These are phyloP conservation scores for Nasturtium officinale DNA, from an alignment of 345 rosid genomes.

Conservation along the genomic window DNA sequence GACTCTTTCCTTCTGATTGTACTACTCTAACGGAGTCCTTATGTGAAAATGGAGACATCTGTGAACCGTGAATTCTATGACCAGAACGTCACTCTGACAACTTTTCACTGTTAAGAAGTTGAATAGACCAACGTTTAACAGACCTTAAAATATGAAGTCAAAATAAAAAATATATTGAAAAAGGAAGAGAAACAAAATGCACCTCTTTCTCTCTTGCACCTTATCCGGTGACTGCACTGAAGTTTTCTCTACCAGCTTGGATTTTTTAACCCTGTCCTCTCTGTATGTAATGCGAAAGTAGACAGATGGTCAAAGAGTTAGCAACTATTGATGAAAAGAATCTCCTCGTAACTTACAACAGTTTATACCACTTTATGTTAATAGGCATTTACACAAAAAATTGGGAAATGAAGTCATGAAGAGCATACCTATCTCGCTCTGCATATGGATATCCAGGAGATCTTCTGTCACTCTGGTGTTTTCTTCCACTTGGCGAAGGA, in stretches of 20 bases:
- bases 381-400: constrained; percentile 13
- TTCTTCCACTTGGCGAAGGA: constrained; percentile 51
- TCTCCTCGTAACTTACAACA: neutral
- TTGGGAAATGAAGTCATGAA: neutral
- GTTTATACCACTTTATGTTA: constrained; percentile 1
- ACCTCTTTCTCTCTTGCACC: constrained; percentile 56
- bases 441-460: constrained; percentile 50
- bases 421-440: constrained; percentile 57
- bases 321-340: neutral
- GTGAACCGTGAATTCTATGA: constrained; percentile 46
- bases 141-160: constrained; percentile 11
- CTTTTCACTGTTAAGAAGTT: constrained; percentile 58
- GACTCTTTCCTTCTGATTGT: constrained; percentile 48
- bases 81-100: constrained; percentile 39
- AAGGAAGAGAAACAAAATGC: constrained; percentile 24
- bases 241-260: constrained; percentile 42
- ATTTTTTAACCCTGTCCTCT: constrained; percentile 45
- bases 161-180: constrained; percentile 1
- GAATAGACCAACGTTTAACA: constrained; percentile 25
- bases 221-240: constrained; percentile 43
- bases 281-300: constrained; percentile 36
- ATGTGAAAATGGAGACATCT: constrained; percentile 46
- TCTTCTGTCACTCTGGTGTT: constrained; percentile 43
- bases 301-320: constrained; percentile 14
- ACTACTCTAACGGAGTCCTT: constrained; percentile 45